phyloP scores from a whole-genome alignment of 1,284 basidiomycete species.

The Cystobasidium slooffiae region DNA sequence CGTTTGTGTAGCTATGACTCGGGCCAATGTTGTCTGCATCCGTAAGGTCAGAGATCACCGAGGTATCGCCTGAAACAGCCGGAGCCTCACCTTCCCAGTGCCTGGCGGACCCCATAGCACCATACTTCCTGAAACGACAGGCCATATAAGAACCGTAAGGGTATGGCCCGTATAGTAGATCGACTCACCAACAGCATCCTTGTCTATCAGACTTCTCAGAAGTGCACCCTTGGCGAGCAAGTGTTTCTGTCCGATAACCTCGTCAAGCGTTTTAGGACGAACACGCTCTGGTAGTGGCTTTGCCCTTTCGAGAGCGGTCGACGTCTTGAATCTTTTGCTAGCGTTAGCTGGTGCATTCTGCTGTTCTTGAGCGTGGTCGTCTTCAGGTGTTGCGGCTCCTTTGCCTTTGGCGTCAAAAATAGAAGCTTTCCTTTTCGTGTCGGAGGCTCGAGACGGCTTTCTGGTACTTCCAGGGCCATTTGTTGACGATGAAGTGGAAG shows the following conservation, averaged over 20 bases:
- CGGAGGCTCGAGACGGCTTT: not conserved
- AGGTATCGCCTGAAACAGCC: constrained; percentile 1
- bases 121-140: constrained; percentile 8
- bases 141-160: not conserved
- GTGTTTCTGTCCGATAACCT: constrained; percentile 72
- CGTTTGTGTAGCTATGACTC: constrained; percentile 68
- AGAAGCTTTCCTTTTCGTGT: constrained; percentile 19
- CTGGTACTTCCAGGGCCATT: not conserved
- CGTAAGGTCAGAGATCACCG: constrained; percentile 53
- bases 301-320: constrained; percentile 48
- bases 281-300: constrained; percentile 70
- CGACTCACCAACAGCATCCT: constrained; percentile 51
- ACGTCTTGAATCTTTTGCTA: constrained; percentile 37
- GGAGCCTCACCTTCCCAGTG: constrained; percentile 57
- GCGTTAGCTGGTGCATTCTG: constrained; percentile 44
- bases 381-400: not conserved
- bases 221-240: constrained; percentile 64
- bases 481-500: constrained; percentile 8
- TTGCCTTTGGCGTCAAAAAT: constrained; percentile 25
- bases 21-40: constrained; percentile 74
- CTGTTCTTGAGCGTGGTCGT: constrained; percentile 26
- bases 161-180: constrained; percentile 26
- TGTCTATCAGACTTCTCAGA: constrained; percentile 62
- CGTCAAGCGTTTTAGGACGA: constrained; percentile 65
- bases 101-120: constrained; percentile 73